Evolutionary conservation across 352 stramenopile species (phyloP).

Genomic region (Phytophthora ohioensis): DNA sequence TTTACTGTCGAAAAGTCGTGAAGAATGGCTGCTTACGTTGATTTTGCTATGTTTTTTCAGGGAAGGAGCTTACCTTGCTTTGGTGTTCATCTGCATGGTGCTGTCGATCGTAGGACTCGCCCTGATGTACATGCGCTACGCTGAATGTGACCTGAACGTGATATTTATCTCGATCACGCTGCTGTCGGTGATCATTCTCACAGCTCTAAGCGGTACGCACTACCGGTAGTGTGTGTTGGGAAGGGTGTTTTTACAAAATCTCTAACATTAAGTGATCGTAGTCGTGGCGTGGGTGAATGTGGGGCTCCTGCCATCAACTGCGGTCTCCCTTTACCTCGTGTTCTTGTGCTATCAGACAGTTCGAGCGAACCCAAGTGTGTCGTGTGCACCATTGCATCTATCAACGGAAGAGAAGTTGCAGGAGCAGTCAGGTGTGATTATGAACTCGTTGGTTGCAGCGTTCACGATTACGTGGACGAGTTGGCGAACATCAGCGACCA

Average conservation of each 20-base stretch:
- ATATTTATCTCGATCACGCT: constrained; percentile 70
- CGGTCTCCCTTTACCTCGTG: constrained; percentile 67
- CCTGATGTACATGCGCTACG: constrained; percentile 65
- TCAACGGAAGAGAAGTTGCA: constrained; percentile 43
- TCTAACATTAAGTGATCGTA: constrained; percentile 35
- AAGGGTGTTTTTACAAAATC: not conserved
- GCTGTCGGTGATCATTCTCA: constrained; percentile 53
- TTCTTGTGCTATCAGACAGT: constrained; percentile 81
- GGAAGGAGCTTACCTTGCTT: constrained; percentile 62
- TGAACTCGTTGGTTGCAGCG: constrained; percentile 64
- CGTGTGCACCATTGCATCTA: constrained; percentile 45
- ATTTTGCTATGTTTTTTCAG: constrained; percentile 27
- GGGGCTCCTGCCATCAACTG: constrained; percentile 64
- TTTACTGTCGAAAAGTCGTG: not conserved
- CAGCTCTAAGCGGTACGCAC: constrained; percentile 59
- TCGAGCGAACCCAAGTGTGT: constrained; percentile 67
- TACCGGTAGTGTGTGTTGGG: not conserved
- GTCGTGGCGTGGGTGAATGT: constrained; percentile 68
- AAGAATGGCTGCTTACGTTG: not conserved
- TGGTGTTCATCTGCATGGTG: constrained; percentile 49
- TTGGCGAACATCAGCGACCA: constrained; percentile 73
- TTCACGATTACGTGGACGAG: constrained; percentile 77
- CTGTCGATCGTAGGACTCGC: constrained; percentile 52
- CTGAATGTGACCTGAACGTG: constrained; percentile 59
- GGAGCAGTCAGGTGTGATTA: constrained; percentile 48